A percentile compares a stretch with the other conserved stretches of the same genome.
Evolutionary conservation across 2,329 filamentous ascomycete species (phyloP).

Genomic region (Coniochaeta ligniaria): DNA sequence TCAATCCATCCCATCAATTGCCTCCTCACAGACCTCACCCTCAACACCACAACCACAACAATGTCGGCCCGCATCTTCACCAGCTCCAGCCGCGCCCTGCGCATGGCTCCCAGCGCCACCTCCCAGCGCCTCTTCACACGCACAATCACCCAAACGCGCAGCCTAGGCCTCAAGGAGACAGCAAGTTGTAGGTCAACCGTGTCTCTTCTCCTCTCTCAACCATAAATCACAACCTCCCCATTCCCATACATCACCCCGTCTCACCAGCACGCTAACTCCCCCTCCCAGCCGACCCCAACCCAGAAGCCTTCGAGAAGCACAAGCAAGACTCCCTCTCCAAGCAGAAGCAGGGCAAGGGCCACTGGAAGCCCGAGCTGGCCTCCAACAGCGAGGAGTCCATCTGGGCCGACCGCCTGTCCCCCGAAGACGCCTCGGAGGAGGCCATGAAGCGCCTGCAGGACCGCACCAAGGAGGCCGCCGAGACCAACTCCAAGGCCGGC

Average conservation of each 20-base stretch:
- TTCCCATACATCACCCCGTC: not conserved
- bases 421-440: conserved; percentile 16
- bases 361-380: conserved; percentile 74
- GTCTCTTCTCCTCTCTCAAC: not conserved
- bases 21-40: not conserved
- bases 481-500: conserved; percentile 38
- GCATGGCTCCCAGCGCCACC: conserved; percentile 5
- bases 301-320: conserved; percentile 45
- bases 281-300: conserved; percentile 16
- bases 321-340: conserved; percentile 57
- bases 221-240: not conserved
- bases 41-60: not conserved
- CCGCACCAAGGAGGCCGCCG: conserved; percentile 46
- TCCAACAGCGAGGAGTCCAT: conserved; percentile 74
- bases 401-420: conserved; percentile 53
- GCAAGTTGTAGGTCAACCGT: conserved; percentile 8
- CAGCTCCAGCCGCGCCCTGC: conserved; percentile 1
- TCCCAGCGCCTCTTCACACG: conserved; percentile 1
- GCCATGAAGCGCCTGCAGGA: conserved; percentile 46
- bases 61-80: conserved; percentile 5
- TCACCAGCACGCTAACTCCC: not conserved
- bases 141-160: conserved; percentile 7
- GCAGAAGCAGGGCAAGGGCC: conserved; percentile 59
- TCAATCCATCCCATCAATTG: not conserved
- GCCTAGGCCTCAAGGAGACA: conserved; percentile 11